Percentiles rank a stretch among this genome's conserved stretches.
Conservation (phyloP, 2,329 filamentous ascomycete species). For the Pseudogymnoascus sp. region DNA sequence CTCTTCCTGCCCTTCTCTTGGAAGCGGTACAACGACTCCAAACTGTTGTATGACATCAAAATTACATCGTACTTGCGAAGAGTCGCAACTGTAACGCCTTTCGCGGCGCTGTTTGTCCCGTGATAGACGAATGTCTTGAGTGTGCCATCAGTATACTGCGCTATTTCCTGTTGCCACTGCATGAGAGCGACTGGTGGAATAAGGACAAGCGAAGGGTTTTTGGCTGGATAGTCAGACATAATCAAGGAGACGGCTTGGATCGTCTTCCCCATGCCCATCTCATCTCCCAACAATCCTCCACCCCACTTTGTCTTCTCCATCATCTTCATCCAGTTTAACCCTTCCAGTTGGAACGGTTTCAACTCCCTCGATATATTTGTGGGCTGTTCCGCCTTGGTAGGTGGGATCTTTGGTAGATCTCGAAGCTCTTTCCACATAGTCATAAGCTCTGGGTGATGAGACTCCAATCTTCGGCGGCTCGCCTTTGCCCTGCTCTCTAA, state of each 20-base stretch:
- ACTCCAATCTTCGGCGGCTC: slow-evolving; percentile 62
- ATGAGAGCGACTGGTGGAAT: slow-evolving; percentile 90
- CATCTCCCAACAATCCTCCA: slow-evolving; percentile 86
- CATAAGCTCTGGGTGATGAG: slow-evolving; percentile 66
- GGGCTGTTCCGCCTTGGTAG: slow-evolving; percentile 62
- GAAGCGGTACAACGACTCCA: slow-evolving; percentile 88
- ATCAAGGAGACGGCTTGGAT: slow-evolving; percentile 96
- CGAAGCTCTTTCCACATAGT: slow-evolving; percentile 81
- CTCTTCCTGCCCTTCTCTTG: slow-evolving; percentile 85
- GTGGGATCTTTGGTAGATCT: slow-evolving; percentile 57
- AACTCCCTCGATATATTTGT: slow-evolving; percentile 69
- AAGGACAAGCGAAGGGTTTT: slow-evolving; percentile 74
- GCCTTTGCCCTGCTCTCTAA: slow-evolving; percentile 30
- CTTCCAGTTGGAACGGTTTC: slow-evolving; percentile 90
- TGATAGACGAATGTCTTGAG: slow-evolving; percentile 89
- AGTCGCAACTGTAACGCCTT: slow-evolving; percentile 65
- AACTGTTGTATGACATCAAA: slow-evolving; percentile 89
- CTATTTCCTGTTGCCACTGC: slow-evolving; percentile 85
- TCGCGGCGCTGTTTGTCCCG: slow-evolving; percentile 75
- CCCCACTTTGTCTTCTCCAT: slow-evolving; percentile 83
- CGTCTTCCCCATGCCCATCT: slow-evolving; percentile 98
- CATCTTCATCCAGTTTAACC: slow-evolving; percentile 85
- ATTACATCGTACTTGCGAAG: slow-evolving; percentile 83
- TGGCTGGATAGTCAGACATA: slow-evolving; percentile 91
- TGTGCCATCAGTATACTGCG: slow-evolving; percentile 74